Percentiles rank a stretch among this genome's conserved stretches.
Conservation (phyloP, 1,284 basidiomycete species). For the Ceratorhiza oryzae-sativae region DNA sequence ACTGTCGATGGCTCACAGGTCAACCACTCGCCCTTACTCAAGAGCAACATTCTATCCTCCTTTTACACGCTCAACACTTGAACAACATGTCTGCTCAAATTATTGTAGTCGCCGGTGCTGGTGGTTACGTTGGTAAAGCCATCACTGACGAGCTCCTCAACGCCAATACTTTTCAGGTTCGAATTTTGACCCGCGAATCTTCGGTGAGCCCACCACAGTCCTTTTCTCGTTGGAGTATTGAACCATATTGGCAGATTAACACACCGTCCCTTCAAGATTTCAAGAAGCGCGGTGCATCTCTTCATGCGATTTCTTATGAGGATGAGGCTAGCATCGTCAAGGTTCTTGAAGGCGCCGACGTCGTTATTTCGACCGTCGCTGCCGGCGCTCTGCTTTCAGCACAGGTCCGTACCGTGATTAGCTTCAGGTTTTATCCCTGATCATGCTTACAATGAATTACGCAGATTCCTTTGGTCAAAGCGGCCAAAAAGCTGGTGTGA, state of each 20-base stretch:
- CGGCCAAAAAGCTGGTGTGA: constrained; percentile 24
- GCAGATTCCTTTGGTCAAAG: constrained; percentile 27
- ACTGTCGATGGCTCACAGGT: too few species aligned
- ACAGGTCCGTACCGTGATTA: too few species aligned
- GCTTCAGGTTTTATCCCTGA: too few species aligned
- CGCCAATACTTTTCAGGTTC: neutral
- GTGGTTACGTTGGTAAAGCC: constrained; percentile 19
- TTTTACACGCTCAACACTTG: neutral
- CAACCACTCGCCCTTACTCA: too few species aligned
- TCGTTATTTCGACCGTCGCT: constrained; percentile 13
- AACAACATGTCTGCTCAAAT: constrained; percentile 11
- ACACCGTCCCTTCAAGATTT: constrained; percentile 13
- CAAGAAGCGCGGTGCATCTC: constrained; percentile 10
- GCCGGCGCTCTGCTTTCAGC: neutral
- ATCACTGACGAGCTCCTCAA: constrained; percentile 7
- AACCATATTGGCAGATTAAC: neutral
- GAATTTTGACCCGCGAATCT: constrained; percentile 17
- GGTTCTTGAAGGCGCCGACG: constrained; percentile 30
- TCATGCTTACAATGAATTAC: too few species aligned
- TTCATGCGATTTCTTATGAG: constrained; percentile 17
- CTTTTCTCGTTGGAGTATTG: neutral
- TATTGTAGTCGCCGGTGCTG: constrained; percentile 25
- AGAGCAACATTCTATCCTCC: too few species aligned
- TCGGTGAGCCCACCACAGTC: constrained; percentile 14
- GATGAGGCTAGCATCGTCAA: constrained; percentile 15